These are phyloP conservation scores for Quercus phellos DNA, from an alignment of 331 rosid genomes.

Conservation along the genomic window DNA sequence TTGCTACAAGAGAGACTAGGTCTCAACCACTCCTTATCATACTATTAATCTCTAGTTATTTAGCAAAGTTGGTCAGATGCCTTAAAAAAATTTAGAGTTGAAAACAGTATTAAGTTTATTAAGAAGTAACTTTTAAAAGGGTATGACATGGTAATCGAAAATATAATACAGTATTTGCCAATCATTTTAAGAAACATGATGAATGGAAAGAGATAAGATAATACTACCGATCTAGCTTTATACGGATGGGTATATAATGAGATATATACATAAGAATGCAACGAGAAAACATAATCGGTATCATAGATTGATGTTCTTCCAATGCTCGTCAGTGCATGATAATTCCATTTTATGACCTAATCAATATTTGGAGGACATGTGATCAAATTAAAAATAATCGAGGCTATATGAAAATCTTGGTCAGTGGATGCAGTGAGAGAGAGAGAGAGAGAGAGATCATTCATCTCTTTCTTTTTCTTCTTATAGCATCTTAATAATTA, in stretches of 20 bases:
- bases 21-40: background rate
- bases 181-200: background rate
- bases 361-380: background rate
- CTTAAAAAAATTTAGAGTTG: background rate
- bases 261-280: background rate
- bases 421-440: background rate
- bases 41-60: background rate
- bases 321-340: background rate
- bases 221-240: background rate
- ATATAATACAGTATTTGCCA: background rate
- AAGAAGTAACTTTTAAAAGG: background rate
- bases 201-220: background rate
- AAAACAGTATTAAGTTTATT: background rate
- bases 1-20: background rate
- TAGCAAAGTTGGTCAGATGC: background rate
- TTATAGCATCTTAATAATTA: no score
- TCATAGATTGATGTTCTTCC: background rate
- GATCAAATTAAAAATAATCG: background rate
- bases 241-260: background rate
- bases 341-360: background rate
- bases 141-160: background rate
- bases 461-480: no score
- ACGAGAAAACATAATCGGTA: constrained; percentile 4
- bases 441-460: background rate
- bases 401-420: background rate